Evolutionary conservation across 2,329 filamentous ascomycete species (phyloP), one percentile per base, ranked within the genome.

Genomic region (Ceratocystis papillata): DNA sequence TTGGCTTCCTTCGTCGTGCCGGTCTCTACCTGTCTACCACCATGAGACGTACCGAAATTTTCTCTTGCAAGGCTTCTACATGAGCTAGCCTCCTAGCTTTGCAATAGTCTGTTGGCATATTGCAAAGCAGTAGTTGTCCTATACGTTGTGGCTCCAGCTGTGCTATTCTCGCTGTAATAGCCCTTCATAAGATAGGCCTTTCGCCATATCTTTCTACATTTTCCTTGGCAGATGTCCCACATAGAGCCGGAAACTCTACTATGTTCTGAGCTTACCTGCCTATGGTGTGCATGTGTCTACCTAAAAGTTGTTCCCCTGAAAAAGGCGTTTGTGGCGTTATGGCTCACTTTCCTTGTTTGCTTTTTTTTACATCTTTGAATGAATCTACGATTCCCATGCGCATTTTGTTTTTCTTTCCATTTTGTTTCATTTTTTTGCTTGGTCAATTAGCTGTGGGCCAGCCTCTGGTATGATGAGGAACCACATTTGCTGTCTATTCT

Each of bases 391-490:
- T 33, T 63, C 25, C 8, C 44, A 30, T 50, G 30, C n/a, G 44
- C 25, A 45, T 28, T 50, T 63, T 25, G 30, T 15, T 48, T 25
- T 17, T 12, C 25, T 50, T 6, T 15, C 46, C 57, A 28, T 10
- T 22, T 28, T 57, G 17, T 22, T 25, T 57, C 22, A 12, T 57
- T 17, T n/a, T n/a, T 33, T 25, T 25, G 4, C n/a, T 37, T 64
- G 30, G 17, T 15, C n/a, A 20, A 25, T 22, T 37, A 28, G 17
- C 28, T n/a, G 5, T 28, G 20, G 10, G 30, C 55, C 30, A 59
- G 55, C 55, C 55, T 59, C 55, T n/a, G 7, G 30, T 59, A 59
- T 62, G 60, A 62, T 62, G 60, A 62, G 60, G 1, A 62, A 62
- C 8, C n/a, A 46, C 60, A 62, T 62, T 44, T 15, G 60, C 60